A percentile compares a stretch with the other conserved stretches of the same genome.
Evolutionary conservation across 1,284 basidiomycete genomes (phyloP).

Genomic region (Pterulicium gracile): DNA sequence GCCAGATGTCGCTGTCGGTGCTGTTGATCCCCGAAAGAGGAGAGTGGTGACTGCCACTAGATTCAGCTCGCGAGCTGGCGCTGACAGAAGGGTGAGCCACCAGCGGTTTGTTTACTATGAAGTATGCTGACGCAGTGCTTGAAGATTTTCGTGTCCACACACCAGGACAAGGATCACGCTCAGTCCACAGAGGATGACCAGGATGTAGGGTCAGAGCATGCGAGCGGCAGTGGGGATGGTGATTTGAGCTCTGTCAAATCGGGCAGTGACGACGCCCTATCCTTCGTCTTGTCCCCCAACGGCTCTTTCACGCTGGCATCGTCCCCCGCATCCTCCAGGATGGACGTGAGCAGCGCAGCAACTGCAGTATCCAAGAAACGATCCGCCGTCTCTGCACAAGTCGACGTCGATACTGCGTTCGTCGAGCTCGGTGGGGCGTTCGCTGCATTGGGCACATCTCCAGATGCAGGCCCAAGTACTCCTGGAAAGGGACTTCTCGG

Average conservation of each 20-base stretch:
- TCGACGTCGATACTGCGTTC: slow-evolving; percentile 54
- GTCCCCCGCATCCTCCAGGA: background rate
- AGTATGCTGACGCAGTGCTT: too few relatives aligned
- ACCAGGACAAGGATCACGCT: slow-evolving; percentile 40
- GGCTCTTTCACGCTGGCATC: background rate
- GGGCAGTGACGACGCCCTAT: slow-evolving; percentile 11
- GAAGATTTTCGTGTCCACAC: slow-evolving; percentile 73
- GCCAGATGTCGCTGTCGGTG: slow-evolving; percentile 72
- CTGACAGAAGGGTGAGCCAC: slow-evolving; percentile 63
- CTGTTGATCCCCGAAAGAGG: slow-evolving; percentile 71
- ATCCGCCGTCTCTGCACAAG: slow-evolving; percentile 18
- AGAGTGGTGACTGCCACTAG: slow-evolving; percentile 78
- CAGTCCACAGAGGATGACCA: slow-evolving; percentile 16
- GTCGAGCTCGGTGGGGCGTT: slow-evolving; percentile 57
- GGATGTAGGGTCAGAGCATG: too few relatives aligned
- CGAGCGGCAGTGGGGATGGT: slow-evolving; percentile 13
- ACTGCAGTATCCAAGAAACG: background rate
- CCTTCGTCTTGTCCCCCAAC: slow-evolving; percentile 7
- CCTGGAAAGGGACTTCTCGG: slow-evolving; percentile 46
- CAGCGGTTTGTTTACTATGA: slow-evolving; percentile 3
- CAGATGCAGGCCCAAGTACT: slow-evolving; percentile 23
- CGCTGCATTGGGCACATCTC: slow-evolving; percentile 33
- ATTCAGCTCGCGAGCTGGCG: slow-evolving; percentile 72
- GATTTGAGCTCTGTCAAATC: slow-evolving; percentile 7
- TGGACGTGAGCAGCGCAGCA: background rate